phyloP scores from a whole-genome alignment of 1,284 basidiomycete species.

The Melanopsichium pennsylvanicum region DNA sequence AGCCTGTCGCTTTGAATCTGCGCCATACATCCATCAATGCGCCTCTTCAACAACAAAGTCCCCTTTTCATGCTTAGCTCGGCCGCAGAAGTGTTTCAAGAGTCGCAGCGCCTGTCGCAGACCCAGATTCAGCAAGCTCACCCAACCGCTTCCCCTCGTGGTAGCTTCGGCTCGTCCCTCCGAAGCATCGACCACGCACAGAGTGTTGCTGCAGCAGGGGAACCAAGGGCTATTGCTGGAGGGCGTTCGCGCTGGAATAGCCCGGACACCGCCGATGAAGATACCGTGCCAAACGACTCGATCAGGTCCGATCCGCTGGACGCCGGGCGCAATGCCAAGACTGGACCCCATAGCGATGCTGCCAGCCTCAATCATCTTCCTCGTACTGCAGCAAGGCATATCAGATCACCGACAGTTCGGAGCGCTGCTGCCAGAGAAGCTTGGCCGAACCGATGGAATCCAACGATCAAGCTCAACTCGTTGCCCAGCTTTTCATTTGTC shows the following conservation, averaged over 20 bases:
- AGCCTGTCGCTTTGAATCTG: background rate
- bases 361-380: too few relatives aligned
- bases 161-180: background rate
- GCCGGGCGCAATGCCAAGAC: background rate
- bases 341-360: too few relatives aligned
- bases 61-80: conserved; percentile 16
- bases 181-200: too few relatives aligned
- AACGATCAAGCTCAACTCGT: conserved; percentile 5
- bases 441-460: conserved; percentile 29
- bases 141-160: background rate
- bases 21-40: background rate
- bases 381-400: background rate
- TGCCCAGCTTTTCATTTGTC: conserved; percentile 10
- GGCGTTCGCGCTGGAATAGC: conserved; percentile 22
- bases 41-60: background rate
- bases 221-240: background rate
- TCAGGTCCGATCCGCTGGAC: conserved; percentile 1
- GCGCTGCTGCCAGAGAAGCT: conserved; percentile 2
- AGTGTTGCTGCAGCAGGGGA: background rate
- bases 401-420: background rate
- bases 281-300: background rate
- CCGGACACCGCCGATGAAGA: conserved; percentile 14
- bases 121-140: background rate
- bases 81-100: conserved; percentile 14
- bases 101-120: background rate